Evolutionary conservation across 805 yeast genomes (phyloP), one percentile per base, ranked within the genome.

Genomic region (Zygoascus biomembranicola): DNA sequence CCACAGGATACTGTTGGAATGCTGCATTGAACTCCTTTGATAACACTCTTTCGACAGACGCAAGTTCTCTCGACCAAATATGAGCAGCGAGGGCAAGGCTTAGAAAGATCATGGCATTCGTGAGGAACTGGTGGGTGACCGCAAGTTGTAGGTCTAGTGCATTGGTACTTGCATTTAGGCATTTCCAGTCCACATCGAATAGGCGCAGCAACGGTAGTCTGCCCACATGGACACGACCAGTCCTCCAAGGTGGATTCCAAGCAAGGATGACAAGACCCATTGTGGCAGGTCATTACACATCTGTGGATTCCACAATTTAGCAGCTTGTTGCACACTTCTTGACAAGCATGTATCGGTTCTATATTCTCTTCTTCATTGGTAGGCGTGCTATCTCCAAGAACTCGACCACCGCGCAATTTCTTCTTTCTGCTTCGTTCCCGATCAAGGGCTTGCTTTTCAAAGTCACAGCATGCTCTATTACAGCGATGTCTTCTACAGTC

Each of bases 401-500:
- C 62, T 49, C 69, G 62, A 59, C 51, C 16, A 52, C 73, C 76
- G 49, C 87, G 66, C 19, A 77, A 59, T 2, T 72, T 77, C 60
- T 78, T 80, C 60, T 75, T 77, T 52, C 73, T 71, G 53, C 39
- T 67, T 53, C 70, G 75, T 69, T 66, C 90, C 65, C 88, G 69
- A 41, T 66, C 72, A 46, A 75, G 68, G 0, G 94, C 95, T 4
- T 66, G 59, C 32, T 76, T 79, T 63, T 86, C 92, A 56, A 73
- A 82, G 11, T 76, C 71, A 66, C 97, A 90, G 66, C 97, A 90
- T 14, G 73, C 68, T 11, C 73, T 75, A 16, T 74, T 67, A 67
- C 96, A 94, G 56, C 82, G 75, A 69, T 90, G 97, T 55, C 88
- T 79, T 56, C 92, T 79, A 66, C 97, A 90, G 56, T 82, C 85